Conservation (phyloP, 306 rosid species). For the Oxytropis ochrocephala region DNA sequence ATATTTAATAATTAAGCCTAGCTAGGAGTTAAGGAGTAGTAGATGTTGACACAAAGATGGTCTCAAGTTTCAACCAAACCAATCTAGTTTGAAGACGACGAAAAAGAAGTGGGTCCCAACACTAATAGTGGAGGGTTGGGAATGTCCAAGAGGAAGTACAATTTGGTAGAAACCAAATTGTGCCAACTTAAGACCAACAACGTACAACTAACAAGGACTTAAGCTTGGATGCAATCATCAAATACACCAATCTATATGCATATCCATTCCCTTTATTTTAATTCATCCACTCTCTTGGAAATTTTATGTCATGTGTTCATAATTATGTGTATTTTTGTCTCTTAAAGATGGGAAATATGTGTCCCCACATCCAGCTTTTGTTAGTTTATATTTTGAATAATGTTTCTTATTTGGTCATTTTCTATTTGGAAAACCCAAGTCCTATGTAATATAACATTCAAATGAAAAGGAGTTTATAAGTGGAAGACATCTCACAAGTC, state of each 20-base stretch:
- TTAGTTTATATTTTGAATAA: not conserved
- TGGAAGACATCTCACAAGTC: too few relatives aligned
- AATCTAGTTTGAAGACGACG: slow-evolving; percentile 23
- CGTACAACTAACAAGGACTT: slow-evolving; percentile 25
- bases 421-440: too few relatives aligned
- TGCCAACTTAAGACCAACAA: slow-evolving; percentile 15
- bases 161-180: not conserved
- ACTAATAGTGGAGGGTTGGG: not conserved
- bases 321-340: slow-evolving; percentile 26
- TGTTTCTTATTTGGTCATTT: not conserved
- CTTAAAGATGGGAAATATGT: not conserved
- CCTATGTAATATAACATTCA: too few relatives aligned
- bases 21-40: not conserved
- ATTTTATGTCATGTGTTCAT: not conserved
- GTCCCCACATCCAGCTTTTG: slow-evolving; percentile 19
- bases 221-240: slow-evolving; percentile 24
- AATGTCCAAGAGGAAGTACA: slow-evolving; percentile 21
- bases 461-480: too few relatives aligned
- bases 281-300: not conserved
- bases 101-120: not conserved
- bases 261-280: slow-evolving; percentile 19
- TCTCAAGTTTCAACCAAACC: not conserved
- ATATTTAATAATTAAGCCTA: not conserved
- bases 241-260: slow-evolving; percentile 5
- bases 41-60: slow-evolving; percentile 25